Conservation (phyloP, 768 basidiomycete genomes). For the Agrocybe praecox region DNA sequence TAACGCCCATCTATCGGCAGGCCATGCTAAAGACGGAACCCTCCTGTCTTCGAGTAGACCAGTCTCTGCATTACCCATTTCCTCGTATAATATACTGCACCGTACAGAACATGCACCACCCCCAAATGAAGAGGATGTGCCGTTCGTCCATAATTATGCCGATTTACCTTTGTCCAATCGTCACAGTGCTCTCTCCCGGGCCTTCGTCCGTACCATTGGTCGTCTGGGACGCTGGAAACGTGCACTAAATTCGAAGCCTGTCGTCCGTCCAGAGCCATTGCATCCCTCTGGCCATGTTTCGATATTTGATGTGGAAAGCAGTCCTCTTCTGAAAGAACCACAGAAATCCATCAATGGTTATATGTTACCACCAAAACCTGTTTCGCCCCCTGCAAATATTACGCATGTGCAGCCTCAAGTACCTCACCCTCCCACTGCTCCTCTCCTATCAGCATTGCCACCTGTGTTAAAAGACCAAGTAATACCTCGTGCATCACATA, state of each 20-base stretch:
- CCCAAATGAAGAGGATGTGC: slow-evolving; percentile 26
- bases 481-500: too few species aligned
- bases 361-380: too few species aligned
- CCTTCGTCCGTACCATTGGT: slow-evolving; percentile 81
- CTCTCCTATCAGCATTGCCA: too few species aligned
- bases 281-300: slow-evolving; percentile 51
- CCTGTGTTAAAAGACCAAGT: too few species aligned
- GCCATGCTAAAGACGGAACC: slow-evolving; percentile 35
- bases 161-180: slow-evolving; percentile 53
- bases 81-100: slow-evolving; percentile 64
- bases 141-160: slow-evolving; percentile 26
- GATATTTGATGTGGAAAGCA: slow-evolving; percentile 71
- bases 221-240: slow-evolving; percentile 83
- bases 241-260: slow-evolving; percentile 57
- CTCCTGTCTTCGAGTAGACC: slow-evolving; percentile 42
- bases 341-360: not conserved
- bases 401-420: too few species aligned
- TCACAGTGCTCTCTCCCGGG: slow-evolving; percentile 70
- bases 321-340: not conserved
- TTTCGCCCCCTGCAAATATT: too few species aligned
- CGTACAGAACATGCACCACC: slow-evolving; percentile 52
- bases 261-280: slow-evolving; percentile 26
- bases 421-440: too few species aligned
- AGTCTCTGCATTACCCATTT: slow-evolving; percentile 46
- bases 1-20: slow-evolving; percentile 48